phyloP scores from a whole-genome alignment of 2,329 filamentous ascomycete genomes.

The Samsoniella hepiali region DNA sequence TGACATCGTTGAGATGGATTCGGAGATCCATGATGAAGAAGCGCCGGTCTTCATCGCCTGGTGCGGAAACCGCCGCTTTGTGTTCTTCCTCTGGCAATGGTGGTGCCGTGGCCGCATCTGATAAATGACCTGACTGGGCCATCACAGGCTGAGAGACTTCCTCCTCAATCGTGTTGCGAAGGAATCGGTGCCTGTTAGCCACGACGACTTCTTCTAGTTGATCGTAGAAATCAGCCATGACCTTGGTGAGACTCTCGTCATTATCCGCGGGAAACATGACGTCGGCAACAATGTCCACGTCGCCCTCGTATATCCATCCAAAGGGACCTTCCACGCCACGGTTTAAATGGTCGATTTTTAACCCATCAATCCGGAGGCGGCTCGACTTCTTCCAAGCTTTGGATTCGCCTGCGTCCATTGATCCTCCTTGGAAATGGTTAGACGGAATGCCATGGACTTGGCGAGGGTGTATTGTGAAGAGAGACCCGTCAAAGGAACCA shows the following conservation, averaged over 20 bases:
- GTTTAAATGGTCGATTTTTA: conserved; percentile 95
- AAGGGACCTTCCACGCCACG: conserved; percentile 90
- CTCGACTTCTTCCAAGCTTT: conserved; percentile 94
- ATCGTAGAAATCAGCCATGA: conserved; percentile 96
- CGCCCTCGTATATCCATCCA: conserved; percentile 96
- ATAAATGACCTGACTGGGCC: conserved; percentile 33
- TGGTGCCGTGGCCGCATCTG: conserved; percentile 28
- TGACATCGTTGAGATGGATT: conserved; percentile 93
- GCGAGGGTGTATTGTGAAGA: conserved; percentile 94
- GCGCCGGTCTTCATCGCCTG: conserved; percentile 59
- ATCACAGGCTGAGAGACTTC: conserved; percentile 27
- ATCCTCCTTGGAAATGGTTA: conserved; percentile 51
- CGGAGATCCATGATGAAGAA: conserved; percentile 92
- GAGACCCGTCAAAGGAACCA: conserved; percentile 88
- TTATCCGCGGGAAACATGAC: conserved; percentile 89
- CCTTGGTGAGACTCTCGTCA: conserved; percentile 85
- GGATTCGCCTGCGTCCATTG: conserved; percentile 57
- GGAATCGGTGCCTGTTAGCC: conserved; percentile 64
- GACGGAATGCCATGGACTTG: conserved; percentile 80
- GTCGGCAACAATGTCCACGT: conserved; percentile 93
- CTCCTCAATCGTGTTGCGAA: conserved; percentile 45
- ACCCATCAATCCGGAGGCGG: conserved; percentile 83
- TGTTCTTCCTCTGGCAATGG: neutral
- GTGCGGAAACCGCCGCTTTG: neutral
- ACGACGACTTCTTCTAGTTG: conserved; percentile 90